A percentile compares a stretch with the other conserved stretches of the same genome.
Conservation (phyloP, 306 rosid genomes). For the Vigna reflexopilosa region DNA sequence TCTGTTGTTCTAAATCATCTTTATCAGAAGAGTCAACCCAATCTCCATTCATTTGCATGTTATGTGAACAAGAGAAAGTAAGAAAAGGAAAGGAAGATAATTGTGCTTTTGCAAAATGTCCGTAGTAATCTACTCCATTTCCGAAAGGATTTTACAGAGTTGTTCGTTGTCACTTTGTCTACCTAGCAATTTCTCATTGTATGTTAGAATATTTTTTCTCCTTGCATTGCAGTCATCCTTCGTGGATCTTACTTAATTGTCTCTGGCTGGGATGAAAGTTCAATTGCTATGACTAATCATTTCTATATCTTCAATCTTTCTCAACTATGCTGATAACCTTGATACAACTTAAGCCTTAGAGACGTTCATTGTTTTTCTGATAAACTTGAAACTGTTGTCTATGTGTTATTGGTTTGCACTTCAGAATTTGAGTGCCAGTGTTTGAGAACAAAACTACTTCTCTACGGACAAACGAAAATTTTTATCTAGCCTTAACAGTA, state of each 20-base stretch:
- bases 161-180: slow-evolving; percentile 25
- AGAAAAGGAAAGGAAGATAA: slow-evolving; percentile 12
- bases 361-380: slow-evolving; percentile 41
- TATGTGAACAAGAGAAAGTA: slow-evolving; percentile 28
- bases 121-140: slow-evolving; percentile 30
- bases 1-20: slow-evolving; percentile 43
- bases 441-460: slow-evolving; percentile 25
- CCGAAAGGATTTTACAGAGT: slow-evolving; percentile 28
- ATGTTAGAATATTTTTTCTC: slow-evolving; percentile 34
- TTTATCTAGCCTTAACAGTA: slow-evolving; percentile 29
- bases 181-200: slow-evolving; percentile 24
- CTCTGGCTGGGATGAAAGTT: slow-evolving; percentile 2
- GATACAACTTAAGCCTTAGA: slow-evolving; percentile 30
- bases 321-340: slow-evolving; percentile 36
- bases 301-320: slow-evolving; percentile 21
- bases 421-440: slow-evolving; percentile 30
- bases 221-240: slow-evolving; percentile 40
- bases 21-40: slow-evolving; percentile 44
- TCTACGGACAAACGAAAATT: neutral
- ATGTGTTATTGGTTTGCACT: slow-evolving; percentile 34
- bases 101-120: slow-evolving; percentile 40
- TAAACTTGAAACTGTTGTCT: slow-evolving; percentile 32
- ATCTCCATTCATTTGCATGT: slow-evolving; percentile 27
- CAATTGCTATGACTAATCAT: neutral
- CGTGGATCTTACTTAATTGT: slow-evolving; percentile 17